Evolutionary conservation across 2,329 filamentous ascomycete species (phyloP), one percentile per base, ranked within the genome.

Genomic region (Penicillium sp.): DNA sequence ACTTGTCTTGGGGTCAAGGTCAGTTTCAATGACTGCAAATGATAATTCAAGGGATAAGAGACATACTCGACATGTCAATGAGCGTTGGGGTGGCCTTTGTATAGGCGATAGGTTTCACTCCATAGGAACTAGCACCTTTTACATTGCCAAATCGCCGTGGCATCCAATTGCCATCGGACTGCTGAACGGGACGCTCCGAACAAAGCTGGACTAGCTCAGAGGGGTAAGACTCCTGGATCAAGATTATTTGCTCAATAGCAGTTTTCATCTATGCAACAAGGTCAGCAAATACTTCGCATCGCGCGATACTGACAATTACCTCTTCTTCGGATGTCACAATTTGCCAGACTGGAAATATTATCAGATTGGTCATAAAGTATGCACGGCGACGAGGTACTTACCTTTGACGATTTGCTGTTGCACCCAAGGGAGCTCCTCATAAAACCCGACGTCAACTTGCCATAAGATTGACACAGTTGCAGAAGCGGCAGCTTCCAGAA

Each of bases 361-460:
- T 16, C 25, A n/a, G n/a, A n/a, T n/a, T n/a, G n/a, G n/a, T n/a
- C n/a, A n/a, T n/a, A n/a, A n/a, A n/a, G n/a, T n/a, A 13, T 13
- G 8, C 14, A 12, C 2, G 11, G 13, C 27, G 28, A 16, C 37
- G n/a, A 16, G n/a, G 14, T 5, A n/a, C 27, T 22, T 44, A 55
- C 55, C 48, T 55, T 59, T 56, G 8, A 58, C 53, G 22, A 54
- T 49, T 38, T 63, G 58, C 37, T 57, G 53, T n/a, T 45, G 34
- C 7, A 50, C n/a, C 41, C 44, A 39, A 6, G 55, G 45, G 16
- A 41, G 18, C 7, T 57, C 53, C 12, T 54, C 50, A 14, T 54
- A 53, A 29, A 49, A 60, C 4, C 53, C 59, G 3, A 56, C 34
- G 39, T 62, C 58, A n/a, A 64, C 36, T 28, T 61, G 59, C 60